phyloP scores from a whole-genome alignment of 768 basidiomycete species.

The Panellus pusillus region DNA sequence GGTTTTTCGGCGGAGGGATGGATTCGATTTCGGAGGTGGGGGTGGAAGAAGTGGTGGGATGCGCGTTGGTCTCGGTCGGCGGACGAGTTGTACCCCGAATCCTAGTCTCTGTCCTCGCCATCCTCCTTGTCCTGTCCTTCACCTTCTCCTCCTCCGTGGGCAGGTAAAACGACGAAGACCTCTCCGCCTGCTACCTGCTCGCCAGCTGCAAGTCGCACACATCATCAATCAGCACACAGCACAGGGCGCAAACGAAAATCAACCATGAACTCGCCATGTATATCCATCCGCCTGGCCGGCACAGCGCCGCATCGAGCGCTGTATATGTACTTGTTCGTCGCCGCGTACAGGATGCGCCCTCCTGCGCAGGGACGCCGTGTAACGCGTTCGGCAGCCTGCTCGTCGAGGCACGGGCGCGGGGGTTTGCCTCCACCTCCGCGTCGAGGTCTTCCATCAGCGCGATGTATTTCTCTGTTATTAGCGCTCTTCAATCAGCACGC shows the following conservation, averaged over 20 bases:
- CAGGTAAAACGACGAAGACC: conserved; percentile 61
- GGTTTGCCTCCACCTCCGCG: conserved; percentile 32
- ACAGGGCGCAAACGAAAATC: too few species aligned
- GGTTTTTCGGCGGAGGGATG: conserved; percentile 17
- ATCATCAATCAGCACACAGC: too few species aligned
- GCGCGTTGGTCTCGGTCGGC: too few species aligned
- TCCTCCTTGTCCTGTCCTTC: too few species aligned
- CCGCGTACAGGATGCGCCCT: conserved; percentile 72
- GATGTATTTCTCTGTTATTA: conserved; percentile 58
- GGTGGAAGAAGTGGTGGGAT: too few species aligned
- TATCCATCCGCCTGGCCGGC: conserved; percentile 66
- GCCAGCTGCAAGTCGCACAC: too few species aligned
- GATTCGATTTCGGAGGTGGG: too few species aligned
- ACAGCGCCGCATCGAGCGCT: conserved; percentile 61
- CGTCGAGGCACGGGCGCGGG: conserved; percentile 10
- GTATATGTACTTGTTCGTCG: conserved; percentile 65
- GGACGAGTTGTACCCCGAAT: conserved; percentile 22
- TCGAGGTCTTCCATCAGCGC: conserved; percentile 77
- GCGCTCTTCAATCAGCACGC: conserved; percentile 40
- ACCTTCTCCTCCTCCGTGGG: conserved; percentile 32
- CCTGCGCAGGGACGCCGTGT: conserved; percentile 67
- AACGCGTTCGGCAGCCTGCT: conserved; percentile 56
- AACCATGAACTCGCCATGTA: conserved; percentile 68
- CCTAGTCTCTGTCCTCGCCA: conserved; percentile 19
- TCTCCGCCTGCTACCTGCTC: conserved; percentile 54